phyloP scores from a whole-genome alignment of 768 basidiomycete species.

The Phanerochaete sordida region DNA sequence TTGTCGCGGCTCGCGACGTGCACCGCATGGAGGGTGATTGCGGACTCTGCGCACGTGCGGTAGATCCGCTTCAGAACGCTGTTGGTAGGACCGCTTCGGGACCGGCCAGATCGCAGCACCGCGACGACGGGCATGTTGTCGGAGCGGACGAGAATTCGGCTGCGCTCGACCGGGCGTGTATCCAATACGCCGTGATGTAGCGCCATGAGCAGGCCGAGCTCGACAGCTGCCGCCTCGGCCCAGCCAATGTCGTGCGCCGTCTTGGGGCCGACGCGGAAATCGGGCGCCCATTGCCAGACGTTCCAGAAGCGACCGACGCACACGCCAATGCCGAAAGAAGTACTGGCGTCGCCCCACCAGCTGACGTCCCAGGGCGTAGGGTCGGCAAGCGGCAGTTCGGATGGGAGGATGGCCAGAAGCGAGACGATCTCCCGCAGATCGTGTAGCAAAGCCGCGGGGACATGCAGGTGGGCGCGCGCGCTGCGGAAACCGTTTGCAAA shows the following conservation, averaged over 20 bases:
- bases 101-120: slow-evolving; percentile 27
- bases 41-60: slow-evolving; percentile 10
- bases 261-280: slow-evolving; percentile 26
- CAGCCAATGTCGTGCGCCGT: slow-evolving; percentile 31
- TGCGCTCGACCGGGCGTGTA: background rate
- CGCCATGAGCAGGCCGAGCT: slow-evolving; percentile 27
- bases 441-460: slow-evolving; percentile 3
- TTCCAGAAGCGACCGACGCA: slow-evolving; percentile 26
- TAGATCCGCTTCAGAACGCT: slow-evolving; percentile 26
- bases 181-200: background rate
- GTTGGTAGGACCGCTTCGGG: slow-evolving; percentile 26
- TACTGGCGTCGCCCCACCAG: slow-evolving; percentile 36
- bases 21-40: slow-evolving; percentile 9
- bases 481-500: slow-evolving; percentile 22
- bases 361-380: slow-evolving; percentile 21
- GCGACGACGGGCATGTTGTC: slow-evolving; percentile 34
- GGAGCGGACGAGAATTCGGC: slow-evolving; percentile 23
- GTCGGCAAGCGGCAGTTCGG: slow-evolving; percentile 14
- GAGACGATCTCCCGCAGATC: slow-evolving; percentile 26
- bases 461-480: slow-evolving; percentile 9
- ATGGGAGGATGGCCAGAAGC: slow-evolving; percentile 17
- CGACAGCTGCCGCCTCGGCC: slow-evolving; percentile 37
- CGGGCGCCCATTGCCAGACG: slow-evolving; percentile 27
- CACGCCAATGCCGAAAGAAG: slow-evolving; percentile 33
- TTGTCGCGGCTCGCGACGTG: slow-evolving; percentile 25